Conservation (phyloP, 129 eudicot species). For the Silybum marianum region DNA sequence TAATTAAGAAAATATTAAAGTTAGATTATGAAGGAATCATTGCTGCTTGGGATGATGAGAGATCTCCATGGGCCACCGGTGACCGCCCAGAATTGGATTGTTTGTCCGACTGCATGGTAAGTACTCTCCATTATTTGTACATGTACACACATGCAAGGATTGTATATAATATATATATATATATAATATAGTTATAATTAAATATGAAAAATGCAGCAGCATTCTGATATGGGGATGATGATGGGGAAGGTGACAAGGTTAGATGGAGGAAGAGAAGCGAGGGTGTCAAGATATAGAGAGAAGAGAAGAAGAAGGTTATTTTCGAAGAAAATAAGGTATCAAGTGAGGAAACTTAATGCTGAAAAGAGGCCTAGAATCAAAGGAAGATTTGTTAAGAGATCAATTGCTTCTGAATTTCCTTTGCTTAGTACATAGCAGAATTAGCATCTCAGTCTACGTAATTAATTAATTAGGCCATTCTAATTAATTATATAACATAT, state of each 20-base stretch:
- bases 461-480: not conserved
- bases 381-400: slow-evolving; percentile 72
- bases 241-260: slow-evolving; percentile 15
- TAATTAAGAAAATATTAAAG: slow-evolving; percentile 43
- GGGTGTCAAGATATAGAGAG: slow-evolving; percentile 69
- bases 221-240: slow-evolving; percentile 23
- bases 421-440: slow-evolving; percentile 15
- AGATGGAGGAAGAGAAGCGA: slow-evolving; percentile 66
- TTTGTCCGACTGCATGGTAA: slow-evolving; percentile 57
- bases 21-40: slow-evolving; percentile 62
- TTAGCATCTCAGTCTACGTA: too few species aligned
- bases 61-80: slow-evolving; percentile 69
- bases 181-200: not conserved
- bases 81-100: slow-evolving; percentile 56
- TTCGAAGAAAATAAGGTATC: slow-evolving; percentile 72
- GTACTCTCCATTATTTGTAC: too few species aligned
- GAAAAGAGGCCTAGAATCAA: slow-evolving; percentile 71
- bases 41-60: slow-evolving; percentile 57
- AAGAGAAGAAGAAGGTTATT: slow-evolving; percentile 64
- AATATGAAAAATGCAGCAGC: slow-evolving; percentile 24
- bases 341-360: slow-evolving; percentile 69
- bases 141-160: not conserved
- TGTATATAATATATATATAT: too few species aligned
- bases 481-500: too few species aligned
- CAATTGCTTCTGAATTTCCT: slow-evolving; percentile 23